These are phyloP conservation scores for Entoloma clypeatum DNA, from an alignment of 1,284 basidiomycete species.

Conservation along the genomic window DNA sequence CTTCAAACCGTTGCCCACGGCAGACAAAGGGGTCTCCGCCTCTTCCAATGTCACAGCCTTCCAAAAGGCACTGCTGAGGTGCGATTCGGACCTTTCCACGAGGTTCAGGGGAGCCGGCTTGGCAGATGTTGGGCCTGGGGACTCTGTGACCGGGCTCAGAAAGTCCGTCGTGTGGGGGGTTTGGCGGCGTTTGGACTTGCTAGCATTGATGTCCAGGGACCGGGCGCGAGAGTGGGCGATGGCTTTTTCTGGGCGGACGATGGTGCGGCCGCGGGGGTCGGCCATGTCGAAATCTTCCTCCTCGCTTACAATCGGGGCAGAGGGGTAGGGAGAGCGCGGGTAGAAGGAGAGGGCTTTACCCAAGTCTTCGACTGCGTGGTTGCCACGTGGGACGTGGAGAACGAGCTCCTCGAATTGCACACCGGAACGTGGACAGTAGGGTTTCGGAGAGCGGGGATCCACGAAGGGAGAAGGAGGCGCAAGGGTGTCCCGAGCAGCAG, in stretches of 20 bases:
- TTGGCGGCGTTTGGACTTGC: conserved; percentile 13
- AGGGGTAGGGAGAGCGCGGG: conserved; percentile 43
- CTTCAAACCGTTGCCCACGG: conserved; percentile 1
- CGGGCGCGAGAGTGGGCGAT: conserved; percentile 11
- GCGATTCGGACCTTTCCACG: conserved; percentile 16
- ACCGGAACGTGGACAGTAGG: conserved; percentile 22
- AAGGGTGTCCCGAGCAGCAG: conserved; percentile 5
- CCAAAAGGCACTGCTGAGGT: conserved; percentile 40
- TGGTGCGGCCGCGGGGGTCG: conserved; percentile 21
- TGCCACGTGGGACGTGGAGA: conserved; percentile 20
- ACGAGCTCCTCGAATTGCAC: conserved; percentile 29
- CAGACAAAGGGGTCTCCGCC: conserved; percentile 14
- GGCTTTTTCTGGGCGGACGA: neutral
- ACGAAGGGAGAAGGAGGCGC: conserved; percentile 9
- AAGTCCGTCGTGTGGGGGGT: conserved; percentile 28
- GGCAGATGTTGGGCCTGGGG: conserved; percentile 22
- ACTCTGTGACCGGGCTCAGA: conserved; percentile 27
- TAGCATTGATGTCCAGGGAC: conserved; percentile 17
- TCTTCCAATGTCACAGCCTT: conserved; percentile 36
- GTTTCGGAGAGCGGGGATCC: conserved; percentile 18
- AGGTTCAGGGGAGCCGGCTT: conserved; percentile 31
- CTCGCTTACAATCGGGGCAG: conserved; percentile 30
- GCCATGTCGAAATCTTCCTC: conserved; percentile 12
- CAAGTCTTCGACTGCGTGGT: conserved; percentile 22
- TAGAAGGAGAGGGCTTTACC: conserved; percentile 31